phyloP scores from a whole-genome alignment of 768 basidiomycete genomes.

The Mrakia frigida region DNA sequence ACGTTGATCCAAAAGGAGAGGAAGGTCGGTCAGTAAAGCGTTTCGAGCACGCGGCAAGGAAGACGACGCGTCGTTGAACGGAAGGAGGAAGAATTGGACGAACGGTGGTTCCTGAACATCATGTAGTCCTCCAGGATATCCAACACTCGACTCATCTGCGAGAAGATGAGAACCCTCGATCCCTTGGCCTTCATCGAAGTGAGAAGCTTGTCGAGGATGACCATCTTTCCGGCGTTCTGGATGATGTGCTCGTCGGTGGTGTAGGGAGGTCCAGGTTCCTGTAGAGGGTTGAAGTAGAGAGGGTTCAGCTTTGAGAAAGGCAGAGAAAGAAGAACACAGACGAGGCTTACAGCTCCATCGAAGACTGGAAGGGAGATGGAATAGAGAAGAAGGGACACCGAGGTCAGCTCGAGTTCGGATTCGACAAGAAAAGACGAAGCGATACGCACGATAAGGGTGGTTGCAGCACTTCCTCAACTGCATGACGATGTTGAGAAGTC shows the following conservation, averaged over 20 bases:
- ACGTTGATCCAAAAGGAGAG: background rate
- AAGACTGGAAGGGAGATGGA: constrained; percentile 37
- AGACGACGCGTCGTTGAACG: background rate
- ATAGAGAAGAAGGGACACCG: background rate
- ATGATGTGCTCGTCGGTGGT: constrained; percentile 96
- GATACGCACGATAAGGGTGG: constrained; percentile 45
- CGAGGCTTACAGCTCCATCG: constrained; percentile 37
- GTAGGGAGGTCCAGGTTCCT: constrained; percentile 93
- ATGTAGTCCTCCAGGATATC: constrained; percentile 98
- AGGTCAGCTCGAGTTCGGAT: background rate
- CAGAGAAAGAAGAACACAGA: no score
- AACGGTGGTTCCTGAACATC: constrained; percentile 81
- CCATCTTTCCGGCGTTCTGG: constrained; percentile 93
- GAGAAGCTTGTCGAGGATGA: constrained; percentile 91
- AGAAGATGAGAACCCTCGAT: constrained; percentile 94
- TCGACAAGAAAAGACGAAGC: background rate
- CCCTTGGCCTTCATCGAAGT: constrained; percentile 81
- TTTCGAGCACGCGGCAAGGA: no score
- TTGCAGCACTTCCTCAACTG: constrained; percentile 59
- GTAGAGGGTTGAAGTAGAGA: no score
- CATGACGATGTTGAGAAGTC: constrained; percentile 99
- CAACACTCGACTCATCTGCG: constrained; percentile 97
- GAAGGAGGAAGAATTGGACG: constrained; percentile 39
- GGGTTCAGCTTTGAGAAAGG: no score
- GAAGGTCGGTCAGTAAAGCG: background rate